Conservation (phyloP, 2,329 filamentous ascomycete genomes). For the Penicillium decumbens region DNA sequence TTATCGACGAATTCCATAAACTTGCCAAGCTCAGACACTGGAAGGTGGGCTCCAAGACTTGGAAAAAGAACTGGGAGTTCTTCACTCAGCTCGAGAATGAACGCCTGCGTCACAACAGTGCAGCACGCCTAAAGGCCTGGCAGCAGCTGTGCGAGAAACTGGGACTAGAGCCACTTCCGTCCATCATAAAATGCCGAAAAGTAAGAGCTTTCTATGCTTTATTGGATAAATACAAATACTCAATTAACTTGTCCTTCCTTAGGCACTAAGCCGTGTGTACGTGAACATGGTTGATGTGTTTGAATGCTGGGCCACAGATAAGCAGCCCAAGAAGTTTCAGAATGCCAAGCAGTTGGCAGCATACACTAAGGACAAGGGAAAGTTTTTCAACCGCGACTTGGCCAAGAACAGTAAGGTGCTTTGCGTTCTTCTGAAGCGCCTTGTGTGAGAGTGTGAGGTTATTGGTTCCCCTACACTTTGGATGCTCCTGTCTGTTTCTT, state of each 20-base stretch:
- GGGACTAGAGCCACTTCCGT: slow-evolving; percentile 12
- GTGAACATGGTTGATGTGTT: slow-evolving; percentile 32
- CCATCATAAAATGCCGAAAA: slow-evolving; percentile 28
- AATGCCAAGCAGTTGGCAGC: slow-evolving; percentile 9
- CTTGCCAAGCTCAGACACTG: slow-evolving; percentile 19
- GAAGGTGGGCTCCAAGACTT: slow-evolving; percentile 18
- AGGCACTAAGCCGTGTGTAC: slow-evolving; percentile 23
- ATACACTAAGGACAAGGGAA: slow-evolving; percentile 15
- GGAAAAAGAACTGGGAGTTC: slow-evolving; percentile 20
- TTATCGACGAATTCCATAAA: slow-evolving; percentile 21
- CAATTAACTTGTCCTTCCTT: background rate
- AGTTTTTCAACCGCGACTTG: slow-evolving; percentile 10
- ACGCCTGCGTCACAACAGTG: slow-evolving; percentile 8
- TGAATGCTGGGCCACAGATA: slow-evolving; percentile 17
- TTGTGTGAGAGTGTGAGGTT: slow-evolving; percentile 6
- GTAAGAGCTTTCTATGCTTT: slow-evolving; percentile 8
- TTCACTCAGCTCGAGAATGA: slow-evolving; percentile 24
- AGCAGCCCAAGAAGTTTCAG: slow-evolving; percentile 11
- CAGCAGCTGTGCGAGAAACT: slow-evolving; percentile 26
- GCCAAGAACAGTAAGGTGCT: slow-evolving; percentile 24
- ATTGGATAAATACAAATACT: background rate
- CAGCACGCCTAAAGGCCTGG: slow-evolving; percentile 19
- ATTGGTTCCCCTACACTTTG: background rate
- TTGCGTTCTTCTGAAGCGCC: slow-evolving; percentile 15
- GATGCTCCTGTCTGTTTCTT: background rate